Percentiles rank a stretch among this genome's conserved stretches.
Conservation (phyloP, 1,139 yeast species). For the Kodamaea suecica region DNA sequence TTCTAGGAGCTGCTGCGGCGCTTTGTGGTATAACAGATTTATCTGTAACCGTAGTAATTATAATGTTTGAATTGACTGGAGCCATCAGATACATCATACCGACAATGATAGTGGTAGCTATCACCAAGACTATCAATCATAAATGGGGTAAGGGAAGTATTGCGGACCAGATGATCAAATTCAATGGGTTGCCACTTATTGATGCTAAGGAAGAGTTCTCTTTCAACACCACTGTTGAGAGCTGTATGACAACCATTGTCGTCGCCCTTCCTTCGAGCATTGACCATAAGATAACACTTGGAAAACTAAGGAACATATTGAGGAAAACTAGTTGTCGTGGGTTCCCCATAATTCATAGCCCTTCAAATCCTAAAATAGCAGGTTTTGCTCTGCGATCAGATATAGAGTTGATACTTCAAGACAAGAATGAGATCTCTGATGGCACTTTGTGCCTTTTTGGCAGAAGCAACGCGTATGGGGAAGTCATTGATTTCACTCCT, state of each 20-base stretch:
- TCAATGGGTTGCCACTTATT: constrained; percentile 84
- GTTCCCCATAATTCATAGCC: constrained; percentile 51
- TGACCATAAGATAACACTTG: constrained; percentile 31
- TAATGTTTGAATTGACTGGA: constrained; percentile 95
- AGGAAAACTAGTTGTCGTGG: constrained; percentile 44
- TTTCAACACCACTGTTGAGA: constrained; percentile 51
- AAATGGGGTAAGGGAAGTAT: constrained; percentile 80
- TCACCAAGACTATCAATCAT: constrained; percentile 77
- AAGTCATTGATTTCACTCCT: constrained; percentile 33
- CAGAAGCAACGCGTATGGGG: constrained; percentile 1
- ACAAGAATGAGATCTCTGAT: constrained; percentile 10
- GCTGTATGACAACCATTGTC: constrained; percentile 63
- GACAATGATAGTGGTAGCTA: constrained; percentile 92
- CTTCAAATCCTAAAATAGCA: constrained; percentile 28
- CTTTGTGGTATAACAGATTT: constrained; percentile 90
- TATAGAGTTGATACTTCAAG: constrained; percentile 23
- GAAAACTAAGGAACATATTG: constrained; percentile 37
- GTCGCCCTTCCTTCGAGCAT: constrained; percentile 45
- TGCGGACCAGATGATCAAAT: constrained; percentile 90
- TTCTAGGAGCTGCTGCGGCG: constrained; percentile 97
- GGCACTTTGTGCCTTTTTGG: constrained; percentile 2
- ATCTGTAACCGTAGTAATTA: constrained; percentile 88
- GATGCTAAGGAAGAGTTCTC: constrained; percentile 69
- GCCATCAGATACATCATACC: constrained; percentile 88
- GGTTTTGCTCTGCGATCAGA: constrained; percentile 41